A percentile compares a stretch with the other conserved stretches of the same genome.
These are phyloP conservation scores for Crithidia fasciculata DNA, from an alignment of 208 protist genomes.

Conservation along the genomic window DNA sequence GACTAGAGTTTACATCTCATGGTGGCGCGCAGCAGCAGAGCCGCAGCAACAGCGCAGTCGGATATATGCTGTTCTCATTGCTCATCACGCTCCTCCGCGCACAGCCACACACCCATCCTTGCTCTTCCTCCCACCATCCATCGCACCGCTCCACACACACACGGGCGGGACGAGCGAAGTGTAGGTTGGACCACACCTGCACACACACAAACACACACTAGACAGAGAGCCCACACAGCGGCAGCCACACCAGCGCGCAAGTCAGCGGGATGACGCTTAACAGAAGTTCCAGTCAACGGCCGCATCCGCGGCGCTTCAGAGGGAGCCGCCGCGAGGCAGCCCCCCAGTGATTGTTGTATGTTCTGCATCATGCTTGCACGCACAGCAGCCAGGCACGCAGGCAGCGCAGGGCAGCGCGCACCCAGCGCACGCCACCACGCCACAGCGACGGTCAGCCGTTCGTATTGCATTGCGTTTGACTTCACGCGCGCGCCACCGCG, in stretches of 20 bases:
- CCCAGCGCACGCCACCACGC: no score
- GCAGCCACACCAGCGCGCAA: no score
- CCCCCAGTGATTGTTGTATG: conserved; percentile 37
- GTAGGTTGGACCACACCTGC: conserved; percentile 13
- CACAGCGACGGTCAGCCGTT: conserved; percentile 9
- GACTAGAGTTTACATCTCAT: conserved; percentile 46
- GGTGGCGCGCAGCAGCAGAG: conserved; percentile 6
- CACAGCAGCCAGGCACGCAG: conserved; percentile 4
- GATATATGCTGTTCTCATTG: no score
- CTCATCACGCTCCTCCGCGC: no score
- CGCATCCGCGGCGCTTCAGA: conserved; percentile 17
- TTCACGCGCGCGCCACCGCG: conserved; percentile 11
- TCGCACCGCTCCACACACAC: conserved; percentile 24
- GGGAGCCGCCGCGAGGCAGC: conserved; percentile 24
- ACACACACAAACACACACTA: no score
- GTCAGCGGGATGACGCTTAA: no score
- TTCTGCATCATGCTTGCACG: conserved; percentile 41
- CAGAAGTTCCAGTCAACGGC: no score
- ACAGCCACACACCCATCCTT: no score
- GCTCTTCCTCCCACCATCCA: no score
- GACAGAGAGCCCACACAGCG: no score
- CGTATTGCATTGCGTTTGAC: conserved; percentile 24
- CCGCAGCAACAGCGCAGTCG: background rate
- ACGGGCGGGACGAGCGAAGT: conserved; percentile 58
- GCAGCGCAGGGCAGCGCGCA: no score